Percentiles rank a stretch among this genome's conserved stretches.
phyloP scores from a whole-genome alignment of 352 stramenopile species.

The Pythium biforme region DNA sequence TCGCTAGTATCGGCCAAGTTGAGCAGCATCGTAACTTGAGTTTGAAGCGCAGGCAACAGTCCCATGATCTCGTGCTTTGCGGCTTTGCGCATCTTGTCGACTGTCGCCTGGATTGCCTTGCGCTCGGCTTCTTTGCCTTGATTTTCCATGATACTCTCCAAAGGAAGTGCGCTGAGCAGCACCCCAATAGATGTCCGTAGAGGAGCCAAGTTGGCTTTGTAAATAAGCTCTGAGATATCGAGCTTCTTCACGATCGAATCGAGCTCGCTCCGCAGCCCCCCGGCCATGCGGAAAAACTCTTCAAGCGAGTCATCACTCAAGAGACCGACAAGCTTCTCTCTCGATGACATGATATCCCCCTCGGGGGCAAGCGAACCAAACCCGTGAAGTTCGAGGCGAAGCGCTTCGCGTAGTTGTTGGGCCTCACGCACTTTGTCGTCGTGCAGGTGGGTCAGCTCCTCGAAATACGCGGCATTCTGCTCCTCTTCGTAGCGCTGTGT shows the following conservation, averaged over 20 bases:
- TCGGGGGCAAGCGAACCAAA: slow-evolving; percentile 65
- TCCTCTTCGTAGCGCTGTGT: slow-evolving; percentile 73
- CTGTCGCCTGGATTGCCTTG: slow-evolving; percentile 64
- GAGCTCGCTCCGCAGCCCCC: slow-evolving; percentile 76
- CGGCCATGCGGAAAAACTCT: slow-evolving; percentile 81
- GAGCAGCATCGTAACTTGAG: slow-evolving; percentile 51
- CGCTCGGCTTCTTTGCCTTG: slow-evolving; percentile 77
- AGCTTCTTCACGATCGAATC: slow-evolving; percentile 64
- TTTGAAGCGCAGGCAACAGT: slow-evolving; percentile 61
- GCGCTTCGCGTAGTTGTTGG: slow-evolving; percentile 36
- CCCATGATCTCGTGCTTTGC: slow-evolving; percentile 67
- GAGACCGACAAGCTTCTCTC: slow-evolving; percentile 31
- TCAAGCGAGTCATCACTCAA: slow-evolving; percentile 56
- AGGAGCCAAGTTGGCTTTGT: slow-evolving; percentile 50
- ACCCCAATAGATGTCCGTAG: slow-evolving; percentile 36
- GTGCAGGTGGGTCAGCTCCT: slow-evolving; percentile 41
- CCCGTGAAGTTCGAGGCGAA: slow-evolving; percentile 57
- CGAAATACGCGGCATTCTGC: slow-evolving; percentile 58
- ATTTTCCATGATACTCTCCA: slow-evolving; percentile 66
- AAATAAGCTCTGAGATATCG: slow-evolving; percentile 73
- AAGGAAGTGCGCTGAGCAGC: slow-evolving; percentile 60
- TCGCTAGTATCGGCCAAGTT: slow-evolving; percentile 50
- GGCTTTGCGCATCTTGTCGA: slow-evolving; percentile 85
- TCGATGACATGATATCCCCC: slow-evolving; percentile 41
- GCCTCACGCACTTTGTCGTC: slow-evolving; percentile 37